These are phyloP conservation scores for Paradendryphiella salina DNA, from an alignment of 2,329 filamentous ascomycete species.

Conservation along the genomic window DNA sequence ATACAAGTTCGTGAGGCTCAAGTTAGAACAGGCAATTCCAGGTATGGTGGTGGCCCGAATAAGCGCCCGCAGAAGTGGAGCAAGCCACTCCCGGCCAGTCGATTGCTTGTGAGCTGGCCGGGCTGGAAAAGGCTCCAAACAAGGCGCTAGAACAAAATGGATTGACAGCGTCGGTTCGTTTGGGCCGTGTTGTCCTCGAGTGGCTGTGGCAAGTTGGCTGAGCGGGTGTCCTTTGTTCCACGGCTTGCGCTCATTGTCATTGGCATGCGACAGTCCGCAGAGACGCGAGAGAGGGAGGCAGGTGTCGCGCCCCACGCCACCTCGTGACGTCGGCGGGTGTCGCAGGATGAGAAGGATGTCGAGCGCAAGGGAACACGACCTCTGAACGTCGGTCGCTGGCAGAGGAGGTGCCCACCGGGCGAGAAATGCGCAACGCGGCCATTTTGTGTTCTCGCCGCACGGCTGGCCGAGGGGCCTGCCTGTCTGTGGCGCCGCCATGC, in stretches of 20 bases:
- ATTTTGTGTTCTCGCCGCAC: constrained; percentile 42
- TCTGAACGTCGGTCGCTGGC: constrained; percentile 37
- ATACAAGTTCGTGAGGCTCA: constrained; percentile 50
- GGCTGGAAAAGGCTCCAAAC: constrained; percentile 43
- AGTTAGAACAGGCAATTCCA: constrained; percentile 45
- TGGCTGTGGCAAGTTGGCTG: constrained; percentile 38
- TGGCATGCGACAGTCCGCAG: constrained; percentile 32
- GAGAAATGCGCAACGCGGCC: constrained; percentile 28
- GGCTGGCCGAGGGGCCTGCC: constrained; percentile 17
- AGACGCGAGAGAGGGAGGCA: constrained; percentile 28
- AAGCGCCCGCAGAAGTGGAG: constrained; percentile 45
- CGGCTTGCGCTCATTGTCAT: constrained; percentile 44
- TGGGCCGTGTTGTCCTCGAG: constrained; percentile 34
- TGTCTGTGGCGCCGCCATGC: constrained; percentile 30
- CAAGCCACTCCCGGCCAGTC: constrained; percentile 46
- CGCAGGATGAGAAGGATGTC: constrained; percentile 29
- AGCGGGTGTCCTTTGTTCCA: constrained; percentile 42
- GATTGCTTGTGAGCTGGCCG: constrained; percentile 40
- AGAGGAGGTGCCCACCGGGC: constrained; percentile 43
- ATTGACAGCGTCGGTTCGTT: constrained; percentile 34
- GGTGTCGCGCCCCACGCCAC: constrained; percentile 23
- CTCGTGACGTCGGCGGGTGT: constrained; percentile 34
- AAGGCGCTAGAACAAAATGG: constrained; percentile 36
- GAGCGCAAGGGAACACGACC: constrained; percentile 48
- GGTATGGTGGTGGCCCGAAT: constrained; percentile 42